Conservation (phyloP, 1,139 yeast genomes). For the Meyerozyma smithsonii region DNA sequence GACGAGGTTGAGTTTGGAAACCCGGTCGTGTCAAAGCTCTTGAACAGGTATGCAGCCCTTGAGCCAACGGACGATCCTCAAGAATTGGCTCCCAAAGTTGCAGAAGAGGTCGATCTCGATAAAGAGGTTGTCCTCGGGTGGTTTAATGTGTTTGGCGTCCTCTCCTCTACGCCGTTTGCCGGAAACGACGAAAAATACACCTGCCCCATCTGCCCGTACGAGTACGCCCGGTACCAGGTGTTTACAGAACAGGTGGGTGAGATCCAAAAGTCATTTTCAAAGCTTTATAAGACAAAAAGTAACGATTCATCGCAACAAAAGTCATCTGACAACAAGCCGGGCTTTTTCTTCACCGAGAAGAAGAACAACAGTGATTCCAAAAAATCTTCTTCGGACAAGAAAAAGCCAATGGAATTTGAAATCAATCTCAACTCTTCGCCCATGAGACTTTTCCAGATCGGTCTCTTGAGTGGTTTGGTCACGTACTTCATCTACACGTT, state of each 20-base stretch:
- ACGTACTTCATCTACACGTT: conserved; percentile 16
- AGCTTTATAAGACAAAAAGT: conserved; percentile 7
- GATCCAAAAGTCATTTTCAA: conserved; percentile 8
- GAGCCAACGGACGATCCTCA: conserved; percentile 9
- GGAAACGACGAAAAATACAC: conserved; percentile 19
- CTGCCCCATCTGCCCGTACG: conserved; percentile 29
- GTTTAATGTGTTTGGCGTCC: conserved; percentile 28
- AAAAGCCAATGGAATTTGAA: conserved; percentile 18
- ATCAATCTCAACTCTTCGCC: conserved; percentile 23
- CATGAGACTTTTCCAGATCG: conserved; percentile 27
- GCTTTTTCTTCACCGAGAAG: conserved; percentile 7
- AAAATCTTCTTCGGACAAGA: conserved; percentile 2
- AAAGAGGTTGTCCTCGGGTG: conserved; percentile 23
- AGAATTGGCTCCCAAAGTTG: conserved; percentile 6
- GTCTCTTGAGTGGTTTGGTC: conserved; percentile 24
- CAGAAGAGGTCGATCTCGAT: conserved; percentile 15
- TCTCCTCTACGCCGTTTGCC: conserved; percentile 28
- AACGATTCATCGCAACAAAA: conserved; percentile 7
- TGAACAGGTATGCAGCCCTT: conserved; percentile 14
- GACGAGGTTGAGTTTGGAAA: conserved; percentile 29
- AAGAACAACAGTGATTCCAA: background rate
- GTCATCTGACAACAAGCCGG: conserved; percentile 7
- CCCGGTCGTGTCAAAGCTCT: conserved; percentile 19
- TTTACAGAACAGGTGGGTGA: conserved; percentile 9
- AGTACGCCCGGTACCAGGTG: conserved; percentile 16